phyloP scores from a whole-genome alignment of 768 basidiomycete species.

The Agaricus bisporus region DNA sequence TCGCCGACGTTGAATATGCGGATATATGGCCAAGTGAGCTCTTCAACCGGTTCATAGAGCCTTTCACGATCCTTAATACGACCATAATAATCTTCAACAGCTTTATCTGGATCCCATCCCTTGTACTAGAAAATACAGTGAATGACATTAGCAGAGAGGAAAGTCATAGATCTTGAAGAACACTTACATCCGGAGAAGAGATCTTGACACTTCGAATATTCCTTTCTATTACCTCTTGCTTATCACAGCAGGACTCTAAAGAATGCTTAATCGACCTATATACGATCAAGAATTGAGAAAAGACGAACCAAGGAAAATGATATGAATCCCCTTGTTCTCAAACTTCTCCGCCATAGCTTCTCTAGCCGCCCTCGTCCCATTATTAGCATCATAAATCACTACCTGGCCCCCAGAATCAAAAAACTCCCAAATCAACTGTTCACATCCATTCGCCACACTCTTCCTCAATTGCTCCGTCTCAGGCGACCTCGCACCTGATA shows the following conservation, averaged over 20 bases:
- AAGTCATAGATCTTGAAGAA: neutral
- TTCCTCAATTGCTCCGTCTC: slow-evolving; percentile 77
- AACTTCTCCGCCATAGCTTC: slow-evolving; percentile 79
- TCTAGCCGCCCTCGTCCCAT: slow-evolving; percentile 66
- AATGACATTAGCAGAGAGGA: slow-evolving; percentile 1
- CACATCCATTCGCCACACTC: slow-evolving; percentile 76
- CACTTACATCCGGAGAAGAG: slow-evolving; percentile 90
- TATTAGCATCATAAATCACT: slow-evolving; percentile 98
- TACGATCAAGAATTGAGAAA: neutral
- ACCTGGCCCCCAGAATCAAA: slow-evolving; percentile 88
- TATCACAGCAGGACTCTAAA: slow-evolving; percentile 85
- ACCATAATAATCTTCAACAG: slow-evolving; percentile 87
- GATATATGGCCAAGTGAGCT: slow-evolving; percentile 88
- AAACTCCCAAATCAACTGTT: slow-evolving; percentile 84
- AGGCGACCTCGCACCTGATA: slow-evolving; percentile 64
- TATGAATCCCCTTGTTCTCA: slow-evolving; percentile 81
- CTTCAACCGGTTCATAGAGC: slow-evolving; percentile 87
- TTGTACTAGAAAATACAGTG: slow-evolving; percentile 55
- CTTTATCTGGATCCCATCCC: slow-evolving; percentile 88
- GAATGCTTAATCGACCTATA: neutral
- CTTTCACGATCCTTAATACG: slow-evolving; percentile 84
- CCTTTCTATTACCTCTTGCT: slow-evolving; percentile 85
- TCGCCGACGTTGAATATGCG: slow-evolving; percentile 96
- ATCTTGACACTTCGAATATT: slow-evolving; percentile 98
- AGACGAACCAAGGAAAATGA: slow-evolving; percentile 79